Base-by-base conservation (phyloP, 768 basidiomycete species). In the Lactifluus hygrophoroides region DNA sequence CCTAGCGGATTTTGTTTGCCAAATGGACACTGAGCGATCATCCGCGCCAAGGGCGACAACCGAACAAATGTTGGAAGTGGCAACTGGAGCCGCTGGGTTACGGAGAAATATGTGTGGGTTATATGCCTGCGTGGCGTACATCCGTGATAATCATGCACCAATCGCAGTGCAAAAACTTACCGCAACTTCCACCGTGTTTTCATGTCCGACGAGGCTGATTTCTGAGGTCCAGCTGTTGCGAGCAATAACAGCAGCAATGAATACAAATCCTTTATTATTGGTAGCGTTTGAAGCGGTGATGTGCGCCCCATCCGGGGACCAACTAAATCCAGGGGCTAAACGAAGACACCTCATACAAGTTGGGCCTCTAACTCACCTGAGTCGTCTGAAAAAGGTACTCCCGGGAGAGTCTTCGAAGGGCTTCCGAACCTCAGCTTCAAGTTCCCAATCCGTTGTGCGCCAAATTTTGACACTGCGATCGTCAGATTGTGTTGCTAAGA, bases 291-390 rank as follows among this genome's bases (percentile, higher is more conserved):
- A 95, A 1, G 94, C 91, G 4, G 94, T 96, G 59, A 99, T 92
- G 68, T 96, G 93, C 2, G 95, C 90, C n/a, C 96, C 96, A 67
- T 98, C 96, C 2, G 96, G 96, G 0, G 94, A 97, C 96, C 96
- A 99, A 66, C 94, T 96, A 60, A 7, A 61, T 11, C 6, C 34
- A 34, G 57, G 49, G 40, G 11, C 37, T 34, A 50, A 49, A 57
- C 19, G 25, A 16, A 1, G n/a, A n/a, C n/a, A n/a, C 19, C 27
- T 23, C 32, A n/a, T 10, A 11, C 11, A 45, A 21, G n/a, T 28
- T 11, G 34, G 17, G 42, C 6, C n/a, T 9, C 5, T 0, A 11
- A 48, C 71, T 10, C 57, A 89, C 92, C 92, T 94, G 23, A 96
- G 76, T 59, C 94, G 77, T 54, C 92, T 79, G 72, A 96, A 94